Percentiles rank a stretch among this genome's conserved stretches.
Evolutionary conservation across 257 asterid species (phyloP).

Genomic region (Solanum rostratum): DNA sequence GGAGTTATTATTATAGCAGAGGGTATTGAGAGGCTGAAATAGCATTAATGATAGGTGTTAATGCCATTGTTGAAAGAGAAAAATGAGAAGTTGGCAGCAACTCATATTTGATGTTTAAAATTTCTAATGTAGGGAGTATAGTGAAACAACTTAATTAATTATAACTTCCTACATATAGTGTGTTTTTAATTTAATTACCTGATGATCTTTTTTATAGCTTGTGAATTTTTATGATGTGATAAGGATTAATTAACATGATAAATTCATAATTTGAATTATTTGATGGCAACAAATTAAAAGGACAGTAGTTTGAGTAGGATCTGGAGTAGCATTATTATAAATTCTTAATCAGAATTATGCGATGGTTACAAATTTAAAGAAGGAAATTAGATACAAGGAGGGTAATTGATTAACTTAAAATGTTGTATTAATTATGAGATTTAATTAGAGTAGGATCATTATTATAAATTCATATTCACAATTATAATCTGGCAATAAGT

Average conservation of each 20-base stretch:
- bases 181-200: neutral
- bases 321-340: neutral
- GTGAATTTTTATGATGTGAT: too few relatives aligned
- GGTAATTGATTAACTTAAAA: neutral
- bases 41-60: conserved; percentile 55
- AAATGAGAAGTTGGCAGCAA: conserved; percentile 14
- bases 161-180: neutral
- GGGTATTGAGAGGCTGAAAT: conserved; percentile 64
- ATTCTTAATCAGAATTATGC: neutral
- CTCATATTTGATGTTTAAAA: conserved; percentile 19
- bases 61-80: conserved; percentile 34
- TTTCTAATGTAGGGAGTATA: conserved; percentile 3
- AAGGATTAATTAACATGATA: too few relatives aligned
- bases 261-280: neutral
- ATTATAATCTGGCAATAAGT: neutral
- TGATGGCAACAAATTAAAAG: neutral
- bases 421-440: neutral
- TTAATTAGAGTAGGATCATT: neutral
- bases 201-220: neutral
- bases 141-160: neutral
- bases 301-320: neutral
- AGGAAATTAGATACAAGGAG: neutral
- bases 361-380: neutral
- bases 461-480: neutral
- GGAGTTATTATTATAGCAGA: conserved; percentile 54